Conservation (phyloP, 2,329 filamentous ascomycete genomes). For the Ceratocystis destructans region DNA sequence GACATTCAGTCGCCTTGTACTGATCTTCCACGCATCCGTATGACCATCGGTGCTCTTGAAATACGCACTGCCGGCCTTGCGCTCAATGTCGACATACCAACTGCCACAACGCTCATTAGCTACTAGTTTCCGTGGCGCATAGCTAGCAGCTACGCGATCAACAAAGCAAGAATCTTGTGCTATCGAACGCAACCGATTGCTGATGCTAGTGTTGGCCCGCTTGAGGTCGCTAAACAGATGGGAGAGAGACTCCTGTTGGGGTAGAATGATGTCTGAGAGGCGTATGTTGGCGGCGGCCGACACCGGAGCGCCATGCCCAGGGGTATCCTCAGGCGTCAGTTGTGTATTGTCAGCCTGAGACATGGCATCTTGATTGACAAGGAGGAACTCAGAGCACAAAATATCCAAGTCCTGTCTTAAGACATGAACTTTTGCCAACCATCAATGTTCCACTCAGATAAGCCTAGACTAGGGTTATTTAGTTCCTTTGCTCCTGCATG, state of each 20-base stretch:
- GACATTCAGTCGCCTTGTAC: conserved; percentile 68
- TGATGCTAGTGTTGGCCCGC: conserved; percentile 49
- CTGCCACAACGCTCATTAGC: conserved; percentile 93
- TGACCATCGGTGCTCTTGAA: conserved; percentile 99
- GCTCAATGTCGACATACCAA: conserved; percentile 67
- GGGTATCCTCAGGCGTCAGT: no score
- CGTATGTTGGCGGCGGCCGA: conserved; percentile 1
- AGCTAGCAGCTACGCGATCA: conserved; percentile 40
- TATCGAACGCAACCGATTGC: conserved; percentile 75
- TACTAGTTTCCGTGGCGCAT: conserved; percentile 51
- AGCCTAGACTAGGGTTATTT: no score
- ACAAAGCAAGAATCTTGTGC: conserved; percentile 64
- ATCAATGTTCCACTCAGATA: no score
- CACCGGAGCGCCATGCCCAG: background rate
- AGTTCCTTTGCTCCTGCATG: no score
- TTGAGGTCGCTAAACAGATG: conserved; percentile 58
- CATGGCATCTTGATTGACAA: no score
- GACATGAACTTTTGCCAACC: no score
- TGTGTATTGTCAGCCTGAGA: no score
- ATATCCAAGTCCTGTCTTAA: no score
- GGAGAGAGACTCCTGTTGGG: conserved; percentile 50
- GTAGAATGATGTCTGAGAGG: conserved; percentile 35
- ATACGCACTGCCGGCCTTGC: conserved; percentile 64
- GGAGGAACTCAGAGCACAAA: no score
- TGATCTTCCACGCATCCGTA: conserved; percentile 80